Conservation (phyloP, 2,329 filamentous ascomycete genomes). For the Triangularia verruculosa region DNA sequence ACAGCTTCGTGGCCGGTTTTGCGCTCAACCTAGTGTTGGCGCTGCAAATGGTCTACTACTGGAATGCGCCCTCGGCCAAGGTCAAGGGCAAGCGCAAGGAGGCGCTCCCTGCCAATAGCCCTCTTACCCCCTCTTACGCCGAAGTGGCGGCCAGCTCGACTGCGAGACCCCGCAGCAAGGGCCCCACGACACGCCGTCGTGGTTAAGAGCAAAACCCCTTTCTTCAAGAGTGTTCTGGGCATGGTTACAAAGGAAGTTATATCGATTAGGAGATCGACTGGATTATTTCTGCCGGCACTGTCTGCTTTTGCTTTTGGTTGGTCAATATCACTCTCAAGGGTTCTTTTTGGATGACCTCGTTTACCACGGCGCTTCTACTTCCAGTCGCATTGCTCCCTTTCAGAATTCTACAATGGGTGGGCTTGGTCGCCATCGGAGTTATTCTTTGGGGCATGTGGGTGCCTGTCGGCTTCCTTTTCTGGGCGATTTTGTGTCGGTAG, state of each 20-base stretch:
- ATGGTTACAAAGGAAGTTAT: not conserved
- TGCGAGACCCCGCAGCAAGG: constrained; percentile 35
- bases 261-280: not conserved
- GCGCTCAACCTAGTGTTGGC: constrained; percentile 84
- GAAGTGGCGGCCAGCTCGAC: constrained; percentile 26
- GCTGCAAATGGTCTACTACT: constrained; percentile 92
- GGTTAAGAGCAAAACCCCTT: constrained; percentile 29
- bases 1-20: constrained; percentile 90
- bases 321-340: constrained; percentile 1
- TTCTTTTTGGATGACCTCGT: not conserved
- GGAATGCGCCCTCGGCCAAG: constrained; percentile 64
- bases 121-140: constrained; percentile 26
- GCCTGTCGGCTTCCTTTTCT: not conserved
- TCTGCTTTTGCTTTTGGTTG: constrained; percentile 2
- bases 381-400: not conserved
- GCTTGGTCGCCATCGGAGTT: not conserved
- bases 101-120: constrained; percentile 15
- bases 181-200: constrained; percentile 42
- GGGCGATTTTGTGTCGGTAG: not conserved
- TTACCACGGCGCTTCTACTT: not conserved
- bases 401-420: not conserved
- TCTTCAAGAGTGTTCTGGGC: not conserved
- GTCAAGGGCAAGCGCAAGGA: constrained; percentile 41
- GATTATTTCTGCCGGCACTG: not conserved
- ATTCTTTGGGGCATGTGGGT: not conserved